phyloP scores from a whole-genome alignment of 2,329 filamentous ascomycete genomes.

The Aureobasidium sp. region DNA sequence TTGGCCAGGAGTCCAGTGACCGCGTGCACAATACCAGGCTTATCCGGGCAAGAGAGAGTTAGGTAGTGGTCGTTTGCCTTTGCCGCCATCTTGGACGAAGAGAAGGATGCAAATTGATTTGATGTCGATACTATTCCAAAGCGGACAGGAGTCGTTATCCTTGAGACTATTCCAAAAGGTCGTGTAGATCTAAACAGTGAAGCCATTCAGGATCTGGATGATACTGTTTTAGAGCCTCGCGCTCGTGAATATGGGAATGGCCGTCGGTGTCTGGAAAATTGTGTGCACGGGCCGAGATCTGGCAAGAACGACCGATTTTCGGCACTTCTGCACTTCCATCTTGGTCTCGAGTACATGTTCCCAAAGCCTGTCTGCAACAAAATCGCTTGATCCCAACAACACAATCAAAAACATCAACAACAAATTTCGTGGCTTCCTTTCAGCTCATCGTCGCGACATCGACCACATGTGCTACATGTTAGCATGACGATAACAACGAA shows the following conservation, averaged over 20 bases:
- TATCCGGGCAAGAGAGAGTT: slow-evolving; percentile 77
- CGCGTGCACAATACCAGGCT: slow-evolving; percentile 76
- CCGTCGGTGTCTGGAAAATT: slow-evolving; percentile 1
- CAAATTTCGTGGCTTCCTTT: not conserved
- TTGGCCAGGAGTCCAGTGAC: slow-evolving; percentile 71
- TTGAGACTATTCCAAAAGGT: slow-evolving; percentile 12
- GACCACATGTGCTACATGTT: not conserved
- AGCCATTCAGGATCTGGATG: slow-evolving; percentile 3
- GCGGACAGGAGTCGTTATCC: slow-evolving; percentile 3
- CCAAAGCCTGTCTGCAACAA: not conserved
- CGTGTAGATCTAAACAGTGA: slow-evolving; percentile 5
- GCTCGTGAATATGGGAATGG: not conserved
- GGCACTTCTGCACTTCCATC: not conserved
- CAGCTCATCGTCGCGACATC: not conserved
- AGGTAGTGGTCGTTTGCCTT: slow-evolving; percentile 57
- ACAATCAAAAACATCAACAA: not conserved
- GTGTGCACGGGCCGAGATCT: not conserved
- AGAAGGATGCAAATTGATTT: slow-evolving; percentile 9
- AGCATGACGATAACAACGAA: not conserved
- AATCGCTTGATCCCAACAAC: not conserved
- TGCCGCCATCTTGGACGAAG: not conserved
- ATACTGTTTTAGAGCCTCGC: not conserved
- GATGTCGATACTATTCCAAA: not conserved
- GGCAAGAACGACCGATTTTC: not conserved
- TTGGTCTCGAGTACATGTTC: not conserved